phyloP scores from a whole-genome alignment of 2,329 filamentous ascomycete species.

The Phialocephala sp. region DNA sequence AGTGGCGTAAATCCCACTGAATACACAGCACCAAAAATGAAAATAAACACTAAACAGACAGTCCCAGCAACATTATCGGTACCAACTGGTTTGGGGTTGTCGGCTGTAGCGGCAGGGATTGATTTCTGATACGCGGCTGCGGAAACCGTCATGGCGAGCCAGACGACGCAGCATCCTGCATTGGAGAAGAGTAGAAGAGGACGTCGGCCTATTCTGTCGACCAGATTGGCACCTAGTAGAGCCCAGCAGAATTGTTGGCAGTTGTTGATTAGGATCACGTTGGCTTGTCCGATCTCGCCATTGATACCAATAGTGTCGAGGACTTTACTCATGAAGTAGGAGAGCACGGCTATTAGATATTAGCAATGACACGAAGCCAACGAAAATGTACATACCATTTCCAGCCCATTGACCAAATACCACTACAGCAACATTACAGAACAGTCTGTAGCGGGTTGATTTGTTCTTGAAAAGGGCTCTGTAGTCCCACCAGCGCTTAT shows the following conservation, averaged over 20 bases:
- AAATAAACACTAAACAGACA: slow-evolving; percentile 58
- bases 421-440: slow-evolving; percentile 57
- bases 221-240: slow-evolving; percentile 59
- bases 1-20: slow-evolving; percentile 53
- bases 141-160: slow-evolving; percentile 56
- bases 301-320: slow-evolving; percentile 57
- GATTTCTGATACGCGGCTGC: slow-evolving; percentile 38
- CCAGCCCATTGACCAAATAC: slow-evolving; percentile 59
- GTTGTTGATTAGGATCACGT: slow-evolving; percentile 60
- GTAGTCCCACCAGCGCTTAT: slow-evolving; percentile 63
- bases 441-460: slow-evolving; percentile 54
- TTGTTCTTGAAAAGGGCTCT: slow-evolving; percentile 56
- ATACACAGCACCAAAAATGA: slow-evolving; percentile 59
- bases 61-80: slow-evolving; percentile 42
- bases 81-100: slow-evolving; percentile 18
- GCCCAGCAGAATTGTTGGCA: slow-evolving; percentile 61
- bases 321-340: slow-evolving; percentile 61
- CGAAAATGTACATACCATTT: slow-evolving; percentile 35
- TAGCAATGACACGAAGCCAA: slow-evolving; percentile 14
- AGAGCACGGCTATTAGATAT: slow-evolving; percentile 43
- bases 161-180: slow-evolving; percentile 53
- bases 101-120: slow-evolving; percentile 27
- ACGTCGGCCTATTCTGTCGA: slow-evolving; percentile 63
- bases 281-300: slow-evolving; percentile 54
- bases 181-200: slow-evolving; percentile 59